Conservation (phyloP, 2,329 filamentous ascomycete species). For the Dryadomyces quercivorus region DNA sequence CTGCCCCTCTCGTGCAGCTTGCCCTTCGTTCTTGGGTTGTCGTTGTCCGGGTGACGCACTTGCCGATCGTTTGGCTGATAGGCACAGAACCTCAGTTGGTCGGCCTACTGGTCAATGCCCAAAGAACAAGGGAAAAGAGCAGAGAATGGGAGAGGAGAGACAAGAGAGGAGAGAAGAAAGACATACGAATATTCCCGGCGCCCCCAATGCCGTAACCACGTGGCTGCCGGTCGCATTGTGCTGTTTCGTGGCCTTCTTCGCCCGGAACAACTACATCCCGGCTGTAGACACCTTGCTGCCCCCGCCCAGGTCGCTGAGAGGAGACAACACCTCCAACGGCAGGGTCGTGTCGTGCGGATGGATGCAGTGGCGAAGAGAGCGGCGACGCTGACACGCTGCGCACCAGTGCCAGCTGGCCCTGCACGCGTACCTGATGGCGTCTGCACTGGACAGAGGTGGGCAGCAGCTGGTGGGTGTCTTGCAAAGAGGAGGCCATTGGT, state of each 20-base stretch:
- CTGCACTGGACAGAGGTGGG: conserved; percentile 12
- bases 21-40: not conserved
- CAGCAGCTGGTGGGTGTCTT: conserved; percentile 15
- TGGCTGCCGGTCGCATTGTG: conserved; percentile 18
- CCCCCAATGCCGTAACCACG: conserved; percentile 28
- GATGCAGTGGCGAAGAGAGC: too few relatives aligned
- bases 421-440: conserved; percentile 23
- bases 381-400: conserved; percentile 20
- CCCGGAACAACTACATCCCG: conserved; percentile 7
- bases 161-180: not conserved
- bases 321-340: not conserved
- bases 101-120: not conserved
- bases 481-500: not conserved
- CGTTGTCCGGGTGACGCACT: not conserved
- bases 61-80: not conserved
- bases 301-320: too few relatives aligned
- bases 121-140: too few relatives aligned
- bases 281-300: conserved; percentile 2
- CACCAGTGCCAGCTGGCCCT: conserved; percentile 23
- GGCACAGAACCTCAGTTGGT: not conserved
- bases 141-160: too few relatives aligned
- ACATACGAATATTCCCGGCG: conserved; percentile 26
- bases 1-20: not conserved
- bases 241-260: conserved; percentile 17
- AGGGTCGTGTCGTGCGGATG: not conserved